A percentile compares a stretch with the other conserved stretches of the same genome.
phyloP scores from a whole-genome alignment of 331 rosid species.

The Acacia concinna region DNA sequence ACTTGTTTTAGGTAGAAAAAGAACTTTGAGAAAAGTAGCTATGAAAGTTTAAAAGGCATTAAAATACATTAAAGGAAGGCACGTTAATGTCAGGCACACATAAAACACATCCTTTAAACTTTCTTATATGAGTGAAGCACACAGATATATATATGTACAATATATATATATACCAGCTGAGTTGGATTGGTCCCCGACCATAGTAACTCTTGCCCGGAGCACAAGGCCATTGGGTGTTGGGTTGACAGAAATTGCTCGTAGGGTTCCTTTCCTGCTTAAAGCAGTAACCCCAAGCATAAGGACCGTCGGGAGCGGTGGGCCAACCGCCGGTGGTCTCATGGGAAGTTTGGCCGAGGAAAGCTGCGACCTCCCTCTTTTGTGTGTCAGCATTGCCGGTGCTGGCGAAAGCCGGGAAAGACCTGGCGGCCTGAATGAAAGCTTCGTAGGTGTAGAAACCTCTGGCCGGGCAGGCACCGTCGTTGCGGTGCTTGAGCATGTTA shows the following conservation, averaged over 20 bases:
- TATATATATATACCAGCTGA: slow-evolving; percentile 22
- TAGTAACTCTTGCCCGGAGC: slow-evolving; percentile 41
- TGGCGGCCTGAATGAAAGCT: slow-evolving; percentile 51
- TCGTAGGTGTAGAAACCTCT: slow-evolving; percentile 43
- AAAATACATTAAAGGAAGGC: too few relatives aligned
- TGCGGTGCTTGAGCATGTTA: slow-evolving; percentile 41
- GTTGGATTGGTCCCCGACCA: slow-evolving; percentile 43
- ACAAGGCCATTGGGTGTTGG: slow-evolving; percentile 36
- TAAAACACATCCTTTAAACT: too few relatives aligned
- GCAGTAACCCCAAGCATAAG: slow-evolving; percentile 56
- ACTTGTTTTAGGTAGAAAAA: too few relatives aligned
- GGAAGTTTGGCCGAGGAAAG: slow-evolving; percentile 65
- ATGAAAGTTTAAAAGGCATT: too few relatives aligned
- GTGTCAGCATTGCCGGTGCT: slow-evolving; percentile 44
- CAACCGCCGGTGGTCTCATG: slow-evolving; percentile 66
- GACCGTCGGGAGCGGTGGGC: slow-evolving; percentile 49
- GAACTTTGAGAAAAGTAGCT: too few relatives aligned
- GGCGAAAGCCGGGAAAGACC: slow-evolving; percentile 39
- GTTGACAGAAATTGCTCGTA: slow-evolving; percentile 15
- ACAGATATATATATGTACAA: too few relatives aligned
- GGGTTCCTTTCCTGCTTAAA: slow-evolving; percentile 40
- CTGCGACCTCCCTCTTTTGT: slow-evolving; percentile 56
- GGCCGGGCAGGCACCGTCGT: slow-evolving; percentile 29
- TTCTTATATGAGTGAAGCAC: too few relatives aligned
- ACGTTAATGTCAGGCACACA: too few relatives aligned